Evolutionary conservation across 495 filamentous ascomycete genomes (phyloP), one percentile per base, ranked within the genome.

Genomic region (Penicillium cinerascens): DNA sequence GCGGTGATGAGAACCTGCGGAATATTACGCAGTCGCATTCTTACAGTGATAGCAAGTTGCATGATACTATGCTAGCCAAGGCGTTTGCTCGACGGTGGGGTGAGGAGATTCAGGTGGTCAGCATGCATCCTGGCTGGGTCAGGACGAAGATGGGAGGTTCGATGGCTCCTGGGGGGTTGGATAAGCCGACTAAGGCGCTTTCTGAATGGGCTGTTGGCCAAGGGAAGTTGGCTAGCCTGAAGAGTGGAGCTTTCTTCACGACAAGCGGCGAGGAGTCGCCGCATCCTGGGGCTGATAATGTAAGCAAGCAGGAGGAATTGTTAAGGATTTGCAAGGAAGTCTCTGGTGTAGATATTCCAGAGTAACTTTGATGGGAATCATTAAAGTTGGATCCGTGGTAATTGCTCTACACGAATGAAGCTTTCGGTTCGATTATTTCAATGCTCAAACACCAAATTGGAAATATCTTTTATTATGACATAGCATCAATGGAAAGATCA

Each of bases 61-160:
- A 81, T 47, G 71, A 79, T 56, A 65, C 78, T 16, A 70, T 84
- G 68, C 66, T 84, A 8, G 74, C 78, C 5, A 79, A 79, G 49
- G 75, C 73, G 9, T 79, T 83, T 54, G 72, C 79, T 1, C 59
- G 77, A 4, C 65, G 69, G 2, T 80, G 78, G 70, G 65, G 69
- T 5, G 72, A 78, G 2, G 69, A 52, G n/a, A 57, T 79, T 3
- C 64, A 75, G 40, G 75, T 78, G 0, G 71, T 80, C 20, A 69
- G 72, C 4, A 69, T 84, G 58, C 75, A 81, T 63, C 83, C 83
- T 6, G 83, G 83, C 3, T 85, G 82, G 83, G 81, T 85, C 38
- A 66, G 75, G 51, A 87, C 82, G 8, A 78, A 81, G 63, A 80
- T 85, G 80, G 82, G 82, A 9, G 81, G 82, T 0, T 47, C 49